Percentiles rank a stretch among this genome's conserved stretches.
phyloP scores from a whole-genome alignment of 345 rosid genomes.

The Eucalyptus marginata region DNA sequence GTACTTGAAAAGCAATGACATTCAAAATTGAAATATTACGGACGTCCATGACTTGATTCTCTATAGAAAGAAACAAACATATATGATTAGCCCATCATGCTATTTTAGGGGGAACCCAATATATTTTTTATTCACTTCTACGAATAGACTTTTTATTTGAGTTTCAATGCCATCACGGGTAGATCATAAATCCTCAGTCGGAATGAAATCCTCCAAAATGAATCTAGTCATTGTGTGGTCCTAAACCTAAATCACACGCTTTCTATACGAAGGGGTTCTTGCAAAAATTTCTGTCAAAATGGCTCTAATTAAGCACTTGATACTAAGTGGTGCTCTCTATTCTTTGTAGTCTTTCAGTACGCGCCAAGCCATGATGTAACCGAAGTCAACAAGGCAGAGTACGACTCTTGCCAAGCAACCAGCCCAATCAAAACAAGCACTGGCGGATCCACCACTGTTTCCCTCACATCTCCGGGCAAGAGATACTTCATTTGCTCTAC shows the following conservation, averaged over 20 bases:
- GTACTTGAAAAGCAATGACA: neutral
- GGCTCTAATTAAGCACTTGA: neutral
- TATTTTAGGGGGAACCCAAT: neutral
- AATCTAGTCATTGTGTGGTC: neutral
- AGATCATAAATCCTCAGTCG: neutral
- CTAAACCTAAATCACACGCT: neutral
- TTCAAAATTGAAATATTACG: neutral
- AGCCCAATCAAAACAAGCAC: slow-evolving; percentile 25
- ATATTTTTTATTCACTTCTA: too few species aligned
- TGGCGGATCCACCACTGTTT: slow-evolving; percentile 40
- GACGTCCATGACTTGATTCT: neutral
- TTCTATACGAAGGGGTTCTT: neutral
- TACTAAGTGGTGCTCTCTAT: neutral
- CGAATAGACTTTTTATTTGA: neutral
- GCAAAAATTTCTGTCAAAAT: neutral
- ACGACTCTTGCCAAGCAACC: slow-evolving; percentile 37
- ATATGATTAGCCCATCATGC: neutral
- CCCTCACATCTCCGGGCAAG: slow-evolving; percentile 52
- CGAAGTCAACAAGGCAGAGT: slow-evolving; percentile 50
- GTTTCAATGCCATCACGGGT: neutral
- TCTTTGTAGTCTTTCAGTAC: slow-evolving; percentile 45
- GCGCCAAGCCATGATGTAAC: slow-evolving; percentile 33
- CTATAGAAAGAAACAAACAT: neutral
- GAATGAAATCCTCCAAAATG: neutral
- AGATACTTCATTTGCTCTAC: slow-evolving; percentile 74